Evolutionary conservation across 306 rosid species (phyloP), one percentile per base, ranked within the genome.

Genomic region (Canavalia ensiformis): DNA sequence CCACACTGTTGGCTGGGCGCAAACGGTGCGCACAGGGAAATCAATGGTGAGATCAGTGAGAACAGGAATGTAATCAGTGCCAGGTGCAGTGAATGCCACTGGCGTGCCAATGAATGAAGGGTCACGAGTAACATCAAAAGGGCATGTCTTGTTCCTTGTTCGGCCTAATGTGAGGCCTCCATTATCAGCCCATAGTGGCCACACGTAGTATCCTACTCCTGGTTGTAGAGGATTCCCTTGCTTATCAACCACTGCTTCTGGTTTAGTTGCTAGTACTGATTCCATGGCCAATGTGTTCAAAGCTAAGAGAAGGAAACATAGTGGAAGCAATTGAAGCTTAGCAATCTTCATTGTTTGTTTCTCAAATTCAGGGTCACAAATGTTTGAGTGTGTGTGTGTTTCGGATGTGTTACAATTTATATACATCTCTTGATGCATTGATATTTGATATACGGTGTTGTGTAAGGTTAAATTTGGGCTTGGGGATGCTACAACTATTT

Each of bases 61-160:
- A 7, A 83, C 77, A 12, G 79, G 75, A 10, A 83, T 33, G 50
- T 31, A 7, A 8, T 46, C 70, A 29, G 35, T 31, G 2, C 54
- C 79, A n/a, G 68, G 51, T 52, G 71, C 86, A 4, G 0, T 25
- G 34, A 83, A 66, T 4, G 11, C 2, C 8, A 83, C 64, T 0
- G 83, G 71, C 0, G 11, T 3, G 0, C 86, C 86, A 0, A 72
- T 72, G 41, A 59, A 75, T 0, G 57, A 76, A 10, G 86, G 86
- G 76, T 83, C 64, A 0, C 86, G 86, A 8, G 72, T 83, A 1
- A 83, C 76, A 4, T 77, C 70, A 2, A 83, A 75, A 11, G 83
- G 86, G 39, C 86, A 83, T 54, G 83, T 83, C 39, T 37, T 45
- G 83, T 77, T 77, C 50, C 83, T 83, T 52, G 86, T 77, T 5